Evolutionary conservation across 2,329 filamentous ascomycete species (phyloP).

Genomic region (Zymoseptoria ardabiliae): DNA sequence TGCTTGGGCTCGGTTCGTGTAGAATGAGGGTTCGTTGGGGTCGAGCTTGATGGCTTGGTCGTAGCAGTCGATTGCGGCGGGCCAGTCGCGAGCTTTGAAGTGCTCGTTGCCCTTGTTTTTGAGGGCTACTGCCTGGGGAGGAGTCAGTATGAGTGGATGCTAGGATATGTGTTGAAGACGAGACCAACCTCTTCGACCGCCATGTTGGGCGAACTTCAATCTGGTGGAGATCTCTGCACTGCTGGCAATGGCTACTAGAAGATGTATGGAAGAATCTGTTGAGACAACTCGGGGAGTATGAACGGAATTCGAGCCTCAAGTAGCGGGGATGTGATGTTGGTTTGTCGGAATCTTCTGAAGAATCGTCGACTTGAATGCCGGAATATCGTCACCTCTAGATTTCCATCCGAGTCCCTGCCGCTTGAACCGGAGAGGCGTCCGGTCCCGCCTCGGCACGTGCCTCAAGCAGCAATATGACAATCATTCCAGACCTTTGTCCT

Average conservation of each 20-base stretch:
- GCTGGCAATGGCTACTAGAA: neutral
- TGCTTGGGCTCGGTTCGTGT: conserved; percentile 91
- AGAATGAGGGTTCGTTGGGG: conserved; percentile 79
- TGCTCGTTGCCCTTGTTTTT: conserved; percentile 95
- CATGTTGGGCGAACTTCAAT: neutral
- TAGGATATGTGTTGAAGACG: neutral
- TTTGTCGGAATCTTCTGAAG: too few species aligned
- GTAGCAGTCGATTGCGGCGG: conserved; percentile 72
- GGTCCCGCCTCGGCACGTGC: too few species aligned
- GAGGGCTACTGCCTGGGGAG: conserved; percentile 61
- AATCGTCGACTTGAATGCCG: too few species aligned
- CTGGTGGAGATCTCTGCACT: neutral
- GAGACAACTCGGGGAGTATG: too few species aligned
- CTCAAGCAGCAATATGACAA: too few species aligned
- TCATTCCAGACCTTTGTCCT: too few species aligned
- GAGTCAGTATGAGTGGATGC: neutral
- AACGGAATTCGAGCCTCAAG: neutral
- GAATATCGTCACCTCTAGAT: too few species aligned
- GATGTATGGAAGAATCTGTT: too few species aligned
- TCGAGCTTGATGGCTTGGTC: conserved; percentile 71
- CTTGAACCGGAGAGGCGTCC: too few species aligned
- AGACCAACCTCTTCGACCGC: neutral
- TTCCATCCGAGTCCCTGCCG: too few species aligned
- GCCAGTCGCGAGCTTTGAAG: conserved; percentile 83
- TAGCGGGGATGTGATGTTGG: too few species aligned